A percentile compares a stretch with the other conserved stretches of the same genome.
Evolutionary conservation across 2,329 filamentous ascomycete genomes (phyloP).

Genomic region (Aspergillus sp.): DNA sequence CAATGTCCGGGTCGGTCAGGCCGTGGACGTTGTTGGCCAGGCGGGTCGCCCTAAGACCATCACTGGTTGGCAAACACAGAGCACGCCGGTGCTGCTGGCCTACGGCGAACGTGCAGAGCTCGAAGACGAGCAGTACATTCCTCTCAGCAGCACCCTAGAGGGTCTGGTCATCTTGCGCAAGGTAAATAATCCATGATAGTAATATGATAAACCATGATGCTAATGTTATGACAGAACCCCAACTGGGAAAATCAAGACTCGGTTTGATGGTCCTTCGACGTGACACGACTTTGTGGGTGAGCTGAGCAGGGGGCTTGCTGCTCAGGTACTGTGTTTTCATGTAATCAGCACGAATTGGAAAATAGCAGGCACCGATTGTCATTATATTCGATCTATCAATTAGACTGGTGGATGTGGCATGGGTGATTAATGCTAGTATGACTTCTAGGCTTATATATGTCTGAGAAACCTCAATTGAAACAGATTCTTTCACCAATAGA

Average conservation of each 20-base stretch:
- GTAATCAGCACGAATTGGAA: conserved; percentile 38
- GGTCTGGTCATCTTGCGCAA: conserved; percentile 95
- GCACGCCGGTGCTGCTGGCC: conserved; percentile 93
- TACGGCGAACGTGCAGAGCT: conserved; percentile 94
- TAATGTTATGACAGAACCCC: conserved; percentile 44
- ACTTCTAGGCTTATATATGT: conserved; percentile 1
- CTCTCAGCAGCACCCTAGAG: conserved; percentile 86
- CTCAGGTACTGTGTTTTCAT: conserved; percentile 36
- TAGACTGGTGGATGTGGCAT: conserved; percentile 10
- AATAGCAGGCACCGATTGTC: conserved; percentile 32
- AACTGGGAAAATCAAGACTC: conserved; percentile 47
- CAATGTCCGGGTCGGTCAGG: conserved; percentile 95
- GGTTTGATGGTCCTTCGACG: conserved; percentile 23
- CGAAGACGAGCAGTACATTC: conserved; percentile 96
- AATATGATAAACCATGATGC: conserved; percentile 10
- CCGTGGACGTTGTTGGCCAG: conserved; percentile 96
- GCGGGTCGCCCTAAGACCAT: conserved; percentile 98
- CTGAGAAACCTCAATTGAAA: background rate
- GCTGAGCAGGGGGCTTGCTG: conserved; percentile 20
- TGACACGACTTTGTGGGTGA: conserved; percentile 21
- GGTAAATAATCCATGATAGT: conserved; percentile 58
- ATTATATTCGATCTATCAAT: conserved; percentile 6
- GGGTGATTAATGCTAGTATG: background rate
- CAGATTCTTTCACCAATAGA: background rate
- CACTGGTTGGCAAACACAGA: conserved; percentile 99